Base-by-base conservation (phyloP, 1,139 yeast genomes). In the Spathaspora sp. region DNA sequence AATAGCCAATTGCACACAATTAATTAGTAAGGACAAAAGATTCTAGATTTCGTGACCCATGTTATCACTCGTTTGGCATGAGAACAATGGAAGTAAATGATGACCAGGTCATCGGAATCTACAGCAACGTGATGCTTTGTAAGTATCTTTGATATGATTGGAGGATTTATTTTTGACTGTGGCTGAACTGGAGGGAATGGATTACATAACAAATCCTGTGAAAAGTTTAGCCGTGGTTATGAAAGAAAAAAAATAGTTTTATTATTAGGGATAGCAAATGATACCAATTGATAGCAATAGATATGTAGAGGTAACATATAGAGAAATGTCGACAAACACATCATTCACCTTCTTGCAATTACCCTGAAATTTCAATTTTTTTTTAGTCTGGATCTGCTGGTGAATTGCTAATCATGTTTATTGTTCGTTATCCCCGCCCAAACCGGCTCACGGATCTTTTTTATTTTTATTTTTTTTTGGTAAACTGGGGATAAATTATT, bases 391-490 rank as follows among this genome's bases (percentile, higher is more conserved):
- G 24, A 18, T 31, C 36, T 31, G 7, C 13, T 36, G 16, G 13
- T 7, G 16, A 13, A 36, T 36, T 36, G 24, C 10, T 36, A 36
- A 36, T 36, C 25, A 18, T 10, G 24, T 36, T 37, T 23, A 38
- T 38, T 38, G 25, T 38, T 38, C 10, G 15, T 23, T 23, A 13
- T 38, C 40, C 25, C 40, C 25, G 27, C 25, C 38, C 25, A 15
- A 15, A 13, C 25, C 15, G 26, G 26, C 3, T 38, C 18, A 36
- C 25, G 18, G n/a, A n/a, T n/a, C n/a, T n/a, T n/a, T n/a, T 17
- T 17, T 36, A 4, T 20, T 20, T 20, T 20, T 20, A 6, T n/a
- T 23, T 38, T 38, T 24, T 20, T 25, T 31, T 15, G 13, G 10
- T 4, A 31, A 31, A 9, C 36, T 11, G 18, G 36, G 36, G 36